Conservation (phyloP, 306 rosid species). For the Cucurbita moschata region DNA sequence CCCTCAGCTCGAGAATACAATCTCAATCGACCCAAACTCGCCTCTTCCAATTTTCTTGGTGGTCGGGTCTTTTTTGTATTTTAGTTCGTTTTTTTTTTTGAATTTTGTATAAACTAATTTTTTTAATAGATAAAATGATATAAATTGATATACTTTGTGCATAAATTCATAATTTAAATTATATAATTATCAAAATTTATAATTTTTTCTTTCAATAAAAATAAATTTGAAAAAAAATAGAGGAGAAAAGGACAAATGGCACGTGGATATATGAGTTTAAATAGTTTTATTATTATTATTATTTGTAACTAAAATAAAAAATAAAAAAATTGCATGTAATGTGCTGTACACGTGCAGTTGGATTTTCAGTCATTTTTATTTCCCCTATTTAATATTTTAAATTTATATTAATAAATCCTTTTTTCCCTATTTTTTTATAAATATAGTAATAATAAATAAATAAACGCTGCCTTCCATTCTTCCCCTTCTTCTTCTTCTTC, state of each 20-base stretch:
- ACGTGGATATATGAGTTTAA: slow-evolving; percentile 19
- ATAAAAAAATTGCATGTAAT: slow-evolving; percentile 38
- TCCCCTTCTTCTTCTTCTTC: neutral
- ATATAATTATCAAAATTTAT: too few relatives aligned
- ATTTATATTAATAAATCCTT: neutral
- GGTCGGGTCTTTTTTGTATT: too few relatives aligned
- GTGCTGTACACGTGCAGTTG: slow-evolving; percentile 45
- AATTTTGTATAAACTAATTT: too few relatives aligned
- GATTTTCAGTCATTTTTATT: neutral
- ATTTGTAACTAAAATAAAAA: neutral
- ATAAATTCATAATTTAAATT: too few relatives aligned
- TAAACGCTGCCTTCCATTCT: slow-evolving; percentile 20
- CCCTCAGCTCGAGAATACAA: too few relatives aligned
- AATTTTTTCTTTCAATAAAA: neutral
- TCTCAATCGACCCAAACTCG: too few relatives aligned
- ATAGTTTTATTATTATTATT: neutral
- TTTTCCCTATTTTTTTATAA: slow-evolving; percentile 8
- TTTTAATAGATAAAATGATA: too few relatives aligned
- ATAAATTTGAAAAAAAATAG: neutral
- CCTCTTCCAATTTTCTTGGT: too few relatives aligned
- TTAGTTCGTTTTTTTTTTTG: too few relatives aligned
- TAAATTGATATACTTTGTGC: too few relatives aligned
- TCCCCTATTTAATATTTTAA: neutral
- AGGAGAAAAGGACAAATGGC: slow-evolving; percentile 16
- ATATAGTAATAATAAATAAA: neutral